Base-by-base conservation (phyloP, 2,329 filamentous ascomycete species). In the Trichoderma sp. region DNA sequence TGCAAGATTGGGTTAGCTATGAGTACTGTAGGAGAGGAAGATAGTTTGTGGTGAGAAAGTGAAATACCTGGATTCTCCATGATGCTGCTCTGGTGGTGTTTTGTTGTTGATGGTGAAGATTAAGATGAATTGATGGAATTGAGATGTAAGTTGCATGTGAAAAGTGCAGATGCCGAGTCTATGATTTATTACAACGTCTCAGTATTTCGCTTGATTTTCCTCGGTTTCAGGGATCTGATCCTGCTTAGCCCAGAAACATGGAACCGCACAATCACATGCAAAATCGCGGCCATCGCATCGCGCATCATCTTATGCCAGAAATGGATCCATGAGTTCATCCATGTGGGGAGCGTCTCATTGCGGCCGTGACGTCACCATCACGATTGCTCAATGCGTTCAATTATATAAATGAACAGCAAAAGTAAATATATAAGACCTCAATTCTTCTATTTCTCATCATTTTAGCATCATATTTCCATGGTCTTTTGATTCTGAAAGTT, bases 31-130 rank as follows among this genome's bases (percentile, higher is more conserved):
- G 21, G 2, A 7, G 58, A 18, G 9, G 60, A 30, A 36, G 21
- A 28, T 2, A 5, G 6, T 15, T 32, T 36, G 34, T 36, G 34
- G 34, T 36, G 34, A 36, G 34, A 36, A 36, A 24, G 4, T 32
- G 14, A 18, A 32, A 7, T 79, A 84, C 84, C 83, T 79, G 84
- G 84, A 70, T 84, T 78, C 74, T 85, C 84, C 82, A 84, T 83
- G 68, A 36, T 53, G 56, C 11, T 68, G 53, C 11, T n/a, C 15
- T 18, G 6, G 64, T 66, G 32, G 3, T 26, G 18, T 24, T 32
- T 24, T 12, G n/a, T 14, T n/a, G 34, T 8, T 28, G 34, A 7
- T 14, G 4, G 61, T 11, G 30, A 30, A 43, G 18, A 65, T 26
- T 28, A 2, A 36, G 4, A 30, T 0, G 9, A 18, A 21, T 18